phyloP scores from a whole-genome alignment of 768 basidiomycete species.

The Pisolithus marmoratus region DNA sequence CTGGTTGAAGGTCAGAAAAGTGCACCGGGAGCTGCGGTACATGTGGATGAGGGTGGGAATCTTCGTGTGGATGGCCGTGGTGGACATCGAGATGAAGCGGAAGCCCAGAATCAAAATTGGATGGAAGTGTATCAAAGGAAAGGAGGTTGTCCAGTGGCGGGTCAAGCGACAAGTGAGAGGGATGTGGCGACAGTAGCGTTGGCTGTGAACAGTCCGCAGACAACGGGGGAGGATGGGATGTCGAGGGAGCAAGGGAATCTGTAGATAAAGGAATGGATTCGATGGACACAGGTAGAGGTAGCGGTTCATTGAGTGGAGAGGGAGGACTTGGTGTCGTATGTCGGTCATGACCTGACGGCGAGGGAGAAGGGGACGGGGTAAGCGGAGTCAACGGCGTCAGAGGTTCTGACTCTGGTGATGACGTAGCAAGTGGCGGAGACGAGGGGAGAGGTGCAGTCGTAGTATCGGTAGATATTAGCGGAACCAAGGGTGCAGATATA shows the following conservation, averaged over 20 bases:
- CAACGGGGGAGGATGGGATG: background rate
- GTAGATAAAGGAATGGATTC: conserved; percentile 1
- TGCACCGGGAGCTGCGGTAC: conserved; percentile 18
- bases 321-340: conserved; percentile 1
- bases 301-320: conserved; percentile 5
- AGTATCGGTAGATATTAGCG: background rate
- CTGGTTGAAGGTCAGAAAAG: conserved; percentile 19
- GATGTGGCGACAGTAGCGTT: background rate
- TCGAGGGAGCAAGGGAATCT: background rate
- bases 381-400: conserved; percentile 19
- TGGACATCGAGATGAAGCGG: conserved; percentile 12
- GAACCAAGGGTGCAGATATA: conserved; percentile 3
- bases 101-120: conserved; percentile 15
- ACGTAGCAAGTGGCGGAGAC: background rate
- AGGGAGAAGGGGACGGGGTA: conserved; percentile 16
- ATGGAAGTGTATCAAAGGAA: conserved; percentile 19
- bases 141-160: conserved; percentile 22
- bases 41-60: conserved; percentile 3
- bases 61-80: background rate
- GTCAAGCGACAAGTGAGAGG: conserved; percentile 10
- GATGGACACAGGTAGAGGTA: conserved; percentile 3
- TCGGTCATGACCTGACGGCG: conserved; percentile 23
- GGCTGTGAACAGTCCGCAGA: background rate
- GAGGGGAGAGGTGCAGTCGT: background rate
- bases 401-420: conserved; percentile 9